phyloP scores from a whole-genome alignment of 164 flowering plant genomes.

The Chimonanthus salicifolius region DNA sequence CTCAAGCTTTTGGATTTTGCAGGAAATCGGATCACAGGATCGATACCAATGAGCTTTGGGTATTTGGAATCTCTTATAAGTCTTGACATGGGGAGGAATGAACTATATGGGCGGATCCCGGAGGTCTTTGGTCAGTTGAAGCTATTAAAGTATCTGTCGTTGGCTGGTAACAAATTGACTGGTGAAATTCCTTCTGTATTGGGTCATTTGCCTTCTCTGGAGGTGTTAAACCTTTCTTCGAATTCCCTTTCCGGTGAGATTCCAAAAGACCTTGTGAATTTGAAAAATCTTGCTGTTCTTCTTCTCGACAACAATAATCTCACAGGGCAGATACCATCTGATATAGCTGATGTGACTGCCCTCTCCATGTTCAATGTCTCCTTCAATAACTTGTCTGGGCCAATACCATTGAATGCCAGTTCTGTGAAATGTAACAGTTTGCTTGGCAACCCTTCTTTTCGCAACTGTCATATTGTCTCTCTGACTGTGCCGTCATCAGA shows the following conservation, averaged over 20 bases:
- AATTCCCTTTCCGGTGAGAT: constrained; percentile 69
- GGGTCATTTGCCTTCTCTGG: constrained; percentile 45
- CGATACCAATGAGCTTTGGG: constrained; percentile 46
- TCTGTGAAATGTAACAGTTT: constrained; percentile 24
- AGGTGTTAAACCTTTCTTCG: constrained; percentile 61
- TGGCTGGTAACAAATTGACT: constrained; percentile 57
- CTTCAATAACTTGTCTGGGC: constrained; percentile 78
- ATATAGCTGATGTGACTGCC: constrained; percentile 43
- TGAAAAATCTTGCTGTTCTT: constrained; percentile 49
- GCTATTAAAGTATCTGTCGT: constrained; percentile 45
- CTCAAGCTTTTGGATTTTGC: constrained; percentile 59
- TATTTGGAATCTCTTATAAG: constrained; percentile 41
- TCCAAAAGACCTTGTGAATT: constrained; percentile 45
- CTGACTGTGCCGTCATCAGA: constrained; percentile 42
- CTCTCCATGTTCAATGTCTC: constrained; percentile 66
- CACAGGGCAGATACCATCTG: constrained; percentile 67
- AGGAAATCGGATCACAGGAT: constrained; percentile 56
- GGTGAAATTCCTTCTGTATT: constrained; percentile 64
- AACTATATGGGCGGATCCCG: constrained; percentile 56
- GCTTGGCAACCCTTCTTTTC: constrained; percentile 26
- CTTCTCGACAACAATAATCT: constrained; percentile 63
- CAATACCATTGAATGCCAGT: constrained; percentile 35
- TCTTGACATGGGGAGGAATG: constrained; percentile 65
- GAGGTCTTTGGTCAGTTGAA: constrained; percentile 37
- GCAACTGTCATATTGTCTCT: constrained; percentile 33